Conservation (phyloP, 164 flowering plant genomes). For the Vitis labrusca region DNA sequence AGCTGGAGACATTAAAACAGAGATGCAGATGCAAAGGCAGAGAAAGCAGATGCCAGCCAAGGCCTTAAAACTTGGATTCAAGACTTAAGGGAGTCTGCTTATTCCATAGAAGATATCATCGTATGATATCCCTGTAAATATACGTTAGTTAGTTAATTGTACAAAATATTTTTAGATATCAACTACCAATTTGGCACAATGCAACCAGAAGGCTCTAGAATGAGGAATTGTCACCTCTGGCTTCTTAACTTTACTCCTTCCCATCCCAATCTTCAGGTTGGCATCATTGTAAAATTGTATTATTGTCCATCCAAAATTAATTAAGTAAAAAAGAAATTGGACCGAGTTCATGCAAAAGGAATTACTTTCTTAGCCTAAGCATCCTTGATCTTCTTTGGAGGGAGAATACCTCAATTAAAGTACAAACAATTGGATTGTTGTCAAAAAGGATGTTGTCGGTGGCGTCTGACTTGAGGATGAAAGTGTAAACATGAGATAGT, state of each 20-base stretch:
- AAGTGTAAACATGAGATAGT: conserved; percentile 74
- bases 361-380: too few relatives aligned
- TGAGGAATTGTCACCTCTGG: conserved; percentile 55
- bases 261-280: conserved; percentile 99
- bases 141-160: too few relatives aligned
- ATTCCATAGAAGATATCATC: conserved; percentile 58
- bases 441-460: conserved; percentile 86
- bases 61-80: too few relatives aligned
- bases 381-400: too few relatives aligned
- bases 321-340: background rate
- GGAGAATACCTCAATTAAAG: conserved; percentile 65
- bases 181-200: too few relatives aligned
- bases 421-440: conserved; percentile 78
- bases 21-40: too few relatives aligned
- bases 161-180: too few relatives aligned
- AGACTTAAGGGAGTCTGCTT: too few relatives aligned
- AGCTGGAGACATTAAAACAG: too few relatives aligned
- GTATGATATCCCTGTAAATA: conserved; percentile 74
- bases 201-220: background rate
- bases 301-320: background rate
- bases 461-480: conserved; percentile 80
- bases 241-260: conserved; percentile 79
- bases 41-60: too few relatives aligned
- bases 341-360: background rate
- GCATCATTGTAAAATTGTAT: conserved; percentile 1